Evolutionary conservation across 202 grass and related monocot species (phyloP).

Genomic region (Setaria italica): DNA sequence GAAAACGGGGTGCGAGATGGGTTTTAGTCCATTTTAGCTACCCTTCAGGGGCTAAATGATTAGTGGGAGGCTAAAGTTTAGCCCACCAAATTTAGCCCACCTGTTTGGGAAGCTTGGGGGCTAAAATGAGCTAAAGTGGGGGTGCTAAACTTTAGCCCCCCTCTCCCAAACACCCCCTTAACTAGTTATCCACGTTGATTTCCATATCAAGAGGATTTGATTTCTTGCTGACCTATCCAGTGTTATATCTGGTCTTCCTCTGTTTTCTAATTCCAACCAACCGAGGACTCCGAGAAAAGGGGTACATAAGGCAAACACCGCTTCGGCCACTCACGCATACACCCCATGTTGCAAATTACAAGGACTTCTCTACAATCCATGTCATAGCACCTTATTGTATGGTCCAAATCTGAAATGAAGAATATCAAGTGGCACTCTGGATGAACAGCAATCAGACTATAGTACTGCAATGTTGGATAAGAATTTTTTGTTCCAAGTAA

Average conservation of each 20-base stretch:
- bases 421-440: not conserved
- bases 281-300: not conserved
- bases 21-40: no score
- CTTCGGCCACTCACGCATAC: accelerated
- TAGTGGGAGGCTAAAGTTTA: no score
- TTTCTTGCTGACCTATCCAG: not conserved
- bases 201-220: not conserved
- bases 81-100: no score
- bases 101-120: no score
- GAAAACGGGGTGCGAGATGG: no score
- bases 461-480: no score
- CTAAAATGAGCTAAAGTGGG: no score
- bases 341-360: not conserved
- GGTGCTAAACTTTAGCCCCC: no score
- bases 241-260: no score
- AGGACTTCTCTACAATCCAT: not conserved
- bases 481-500: not conserved
- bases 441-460: not conserved
- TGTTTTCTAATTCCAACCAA: not conserved
- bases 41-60: no score
- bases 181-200: not conserved
- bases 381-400: constrained; percentile 14
- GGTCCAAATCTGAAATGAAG: not conserved
- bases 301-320: not conserved
- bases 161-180: no score